phyloP scores from a whole-genome alignment of 2,329 filamentous ascomycete genomes.

The Alternaria consortialis region DNA sequence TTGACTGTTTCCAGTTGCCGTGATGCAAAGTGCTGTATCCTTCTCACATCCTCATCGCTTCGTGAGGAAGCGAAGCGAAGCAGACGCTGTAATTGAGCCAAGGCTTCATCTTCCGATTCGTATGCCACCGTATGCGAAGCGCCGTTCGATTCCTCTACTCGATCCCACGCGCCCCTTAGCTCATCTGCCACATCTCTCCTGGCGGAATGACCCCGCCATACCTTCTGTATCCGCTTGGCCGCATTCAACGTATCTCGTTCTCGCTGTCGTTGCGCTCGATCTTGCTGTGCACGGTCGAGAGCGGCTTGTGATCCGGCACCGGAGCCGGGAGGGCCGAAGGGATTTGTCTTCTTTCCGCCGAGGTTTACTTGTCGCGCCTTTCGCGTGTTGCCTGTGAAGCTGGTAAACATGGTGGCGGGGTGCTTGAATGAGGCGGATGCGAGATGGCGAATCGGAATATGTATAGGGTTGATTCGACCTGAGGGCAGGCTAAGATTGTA shows the following conservation, averaged over 20 bases:
- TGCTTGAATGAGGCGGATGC: not conserved
- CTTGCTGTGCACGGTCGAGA: conserved; percentile 85
- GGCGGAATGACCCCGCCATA: conserved; percentile 80
- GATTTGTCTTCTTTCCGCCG: conserved; percentile 82
- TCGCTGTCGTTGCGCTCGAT: conserved; percentile 79
- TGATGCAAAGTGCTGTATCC: conserved; percentile 53
- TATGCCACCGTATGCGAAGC: conserved; percentile 39
- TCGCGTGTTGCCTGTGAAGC: conserved; percentile 87
- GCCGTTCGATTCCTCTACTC: conserved; percentile 33
- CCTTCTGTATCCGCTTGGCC: conserved; percentile 75
- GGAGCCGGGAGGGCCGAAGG: conserved; percentile 70
- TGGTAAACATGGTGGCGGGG: conserved; percentile 76
- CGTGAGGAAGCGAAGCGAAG: conserved; percentile 55
- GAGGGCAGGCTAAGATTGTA: not conserved
- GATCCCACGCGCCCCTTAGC: conserved; percentile 56
- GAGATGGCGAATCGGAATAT: not conserved
- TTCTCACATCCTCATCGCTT: conserved; percentile 49
- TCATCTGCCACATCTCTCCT: conserved; percentile 66
- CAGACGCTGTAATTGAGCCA: conserved; percentile 54
- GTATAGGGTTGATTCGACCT: not conserved
- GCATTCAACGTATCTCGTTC: conserved; percentile 82
- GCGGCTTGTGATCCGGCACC: conserved; percentile 76
- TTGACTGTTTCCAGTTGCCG: conserved; percentile 48
- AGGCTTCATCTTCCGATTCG: conserved; percentile 49
- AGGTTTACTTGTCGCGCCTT: conserved; percentile 93